A percentile compares a stretch with the other conserved stretches of the same genome.
phyloP scores from a whole-genome alignment of 495 filamentous ascomycete species.

The Aspergillus diversus region DNA sequence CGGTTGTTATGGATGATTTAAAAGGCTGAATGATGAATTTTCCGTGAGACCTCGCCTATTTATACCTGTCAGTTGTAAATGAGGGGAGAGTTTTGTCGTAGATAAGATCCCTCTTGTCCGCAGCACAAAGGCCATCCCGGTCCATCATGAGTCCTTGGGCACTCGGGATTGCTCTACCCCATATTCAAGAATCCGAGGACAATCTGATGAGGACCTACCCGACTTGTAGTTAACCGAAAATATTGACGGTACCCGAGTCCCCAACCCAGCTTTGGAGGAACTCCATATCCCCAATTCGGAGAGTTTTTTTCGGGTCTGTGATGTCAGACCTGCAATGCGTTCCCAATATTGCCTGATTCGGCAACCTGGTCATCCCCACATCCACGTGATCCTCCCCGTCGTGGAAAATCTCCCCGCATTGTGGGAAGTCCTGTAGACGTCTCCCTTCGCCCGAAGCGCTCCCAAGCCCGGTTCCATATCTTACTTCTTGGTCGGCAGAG shows the following conservation, averaged over 20 bases:
- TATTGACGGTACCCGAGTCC: no score
- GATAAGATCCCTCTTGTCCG: no score
- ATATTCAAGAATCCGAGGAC: no score
- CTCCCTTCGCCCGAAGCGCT: conserved; percentile 50
- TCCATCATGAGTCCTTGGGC: no score
- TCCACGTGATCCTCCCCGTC: conserved; percentile 21
- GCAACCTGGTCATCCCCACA: conserved; percentile 4
- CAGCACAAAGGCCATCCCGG: no score
- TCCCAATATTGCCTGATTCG: not conserved
- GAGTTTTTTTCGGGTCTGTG: no score
- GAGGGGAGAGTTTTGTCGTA: not conserved
- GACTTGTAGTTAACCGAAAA: no score
- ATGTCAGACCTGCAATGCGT: no score
- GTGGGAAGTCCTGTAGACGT: conserved; percentile 3
- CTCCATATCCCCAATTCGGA: no score
- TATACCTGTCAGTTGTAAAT: not conserved
- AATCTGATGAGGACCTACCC: no score
- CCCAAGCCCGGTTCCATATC: conserved; percentile 17
- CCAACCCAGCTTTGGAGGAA: no score
- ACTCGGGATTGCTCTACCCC: no score
- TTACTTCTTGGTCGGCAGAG: not conserved
- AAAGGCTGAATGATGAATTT: conserved; percentile 23
- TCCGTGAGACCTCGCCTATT: conserved; percentile 1
- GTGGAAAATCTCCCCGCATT: conserved; percentile 20
- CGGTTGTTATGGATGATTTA: conserved; percentile 20